Conservation (phyloP, 352 stramenopile species). For the Phytopythium boreale region DNA sequence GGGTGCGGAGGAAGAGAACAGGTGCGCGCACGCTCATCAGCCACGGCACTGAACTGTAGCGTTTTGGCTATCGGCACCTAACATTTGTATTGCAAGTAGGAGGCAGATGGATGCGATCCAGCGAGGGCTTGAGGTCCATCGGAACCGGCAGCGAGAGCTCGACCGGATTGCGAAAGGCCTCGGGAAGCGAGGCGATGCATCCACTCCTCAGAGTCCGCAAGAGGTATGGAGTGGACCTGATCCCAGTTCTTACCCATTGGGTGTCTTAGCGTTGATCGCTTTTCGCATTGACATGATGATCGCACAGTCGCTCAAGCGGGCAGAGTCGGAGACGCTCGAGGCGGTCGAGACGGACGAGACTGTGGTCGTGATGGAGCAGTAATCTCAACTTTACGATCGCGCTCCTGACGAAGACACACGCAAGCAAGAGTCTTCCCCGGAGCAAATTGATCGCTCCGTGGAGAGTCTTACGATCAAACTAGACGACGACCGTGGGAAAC, state of each 20-base stretch:
- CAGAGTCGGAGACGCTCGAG: neutral
- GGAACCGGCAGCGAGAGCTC: constrained; percentile 53
- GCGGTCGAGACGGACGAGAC: neutral
- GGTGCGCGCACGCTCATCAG: constrained; percentile 16
- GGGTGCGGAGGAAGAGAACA: constrained; percentile 38
- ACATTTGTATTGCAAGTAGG: constrained; percentile 15
- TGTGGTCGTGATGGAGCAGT: neutral
- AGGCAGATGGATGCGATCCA: constrained; percentile 50
- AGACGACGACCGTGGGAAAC: neutral
- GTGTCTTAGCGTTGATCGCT: too few species aligned
- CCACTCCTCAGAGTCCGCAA: neutral
- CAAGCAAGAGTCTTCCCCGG: neutral
- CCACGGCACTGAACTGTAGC: neutral
- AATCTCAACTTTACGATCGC: neutral
- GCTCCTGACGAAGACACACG: neutral
- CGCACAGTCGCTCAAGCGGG: neutral
- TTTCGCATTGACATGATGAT: too few species aligned
- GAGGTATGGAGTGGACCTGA: neutral
- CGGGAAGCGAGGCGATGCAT: constrained; percentile 4
- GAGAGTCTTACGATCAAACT: neutral
- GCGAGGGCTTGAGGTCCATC: constrained; percentile 47
- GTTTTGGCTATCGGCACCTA: neutral
- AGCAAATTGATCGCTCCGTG: neutral
- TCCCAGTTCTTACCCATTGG: too few species aligned
- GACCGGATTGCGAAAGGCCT: constrained; percentile 61